Percentiles rank a stretch among this genome's conserved stretches.
phyloP scores from a whole-genome alignment of 805 yeast genomes.

The Zygotorulaspora danielsina region DNA sequence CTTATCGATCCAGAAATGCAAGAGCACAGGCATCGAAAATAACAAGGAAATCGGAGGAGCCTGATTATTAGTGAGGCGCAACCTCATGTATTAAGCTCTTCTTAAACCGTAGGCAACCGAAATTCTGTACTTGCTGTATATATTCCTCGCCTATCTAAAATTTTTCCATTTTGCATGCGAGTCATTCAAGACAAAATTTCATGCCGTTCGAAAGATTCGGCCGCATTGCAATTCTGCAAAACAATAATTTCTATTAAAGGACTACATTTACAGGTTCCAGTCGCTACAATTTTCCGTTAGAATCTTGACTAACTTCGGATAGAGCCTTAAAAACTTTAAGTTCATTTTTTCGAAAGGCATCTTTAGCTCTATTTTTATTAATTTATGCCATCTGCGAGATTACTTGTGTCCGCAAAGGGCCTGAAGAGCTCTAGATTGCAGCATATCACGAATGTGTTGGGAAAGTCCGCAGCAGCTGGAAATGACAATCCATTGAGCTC shows the following conservation, averaged over 20 bases:
- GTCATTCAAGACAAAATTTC: too few species aligned
- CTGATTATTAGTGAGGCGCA: slow-evolving; percentile 13
- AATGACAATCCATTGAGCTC: slow-evolving; percentile 9
- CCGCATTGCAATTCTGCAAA: too few species aligned
- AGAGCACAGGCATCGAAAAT: slow-evolving; percentile 15
- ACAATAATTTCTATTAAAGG: background rate
- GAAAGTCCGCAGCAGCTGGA: slow-evolving; percentile 19
- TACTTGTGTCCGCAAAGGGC: slow-evolving; percentile 29
- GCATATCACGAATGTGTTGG: slow-evolving; percentile 17
- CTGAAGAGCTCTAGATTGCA: slow-evolving; percentile 21
- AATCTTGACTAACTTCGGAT: slow-evolving; percentile 1
- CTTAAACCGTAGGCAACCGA: too few species aligned
- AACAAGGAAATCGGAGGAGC: slow-evolving; percentile 13
- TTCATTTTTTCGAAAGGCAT: slow-evolving; percentile 1
- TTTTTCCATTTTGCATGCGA: too few species aligned
- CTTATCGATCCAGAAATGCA: slow-evolving; percentile 25
- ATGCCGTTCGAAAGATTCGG: too few species aligned
- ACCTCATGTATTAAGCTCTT: background rate
- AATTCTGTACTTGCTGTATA: too few species aligned
- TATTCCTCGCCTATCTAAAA: too few species aligned
- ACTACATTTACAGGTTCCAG: background rate
- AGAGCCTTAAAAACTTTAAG: background rate
- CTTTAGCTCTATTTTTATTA: background rate
- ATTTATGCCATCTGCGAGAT: slow-evolving; percentile 28
- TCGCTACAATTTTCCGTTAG: slow-evolving; percentile 22